These are phyloP conservation scores for Exophiala xenobiotica DNA, from an alignment of 2,329 filamentous ascomycete species.

Conservation along the genomic window DNA sequence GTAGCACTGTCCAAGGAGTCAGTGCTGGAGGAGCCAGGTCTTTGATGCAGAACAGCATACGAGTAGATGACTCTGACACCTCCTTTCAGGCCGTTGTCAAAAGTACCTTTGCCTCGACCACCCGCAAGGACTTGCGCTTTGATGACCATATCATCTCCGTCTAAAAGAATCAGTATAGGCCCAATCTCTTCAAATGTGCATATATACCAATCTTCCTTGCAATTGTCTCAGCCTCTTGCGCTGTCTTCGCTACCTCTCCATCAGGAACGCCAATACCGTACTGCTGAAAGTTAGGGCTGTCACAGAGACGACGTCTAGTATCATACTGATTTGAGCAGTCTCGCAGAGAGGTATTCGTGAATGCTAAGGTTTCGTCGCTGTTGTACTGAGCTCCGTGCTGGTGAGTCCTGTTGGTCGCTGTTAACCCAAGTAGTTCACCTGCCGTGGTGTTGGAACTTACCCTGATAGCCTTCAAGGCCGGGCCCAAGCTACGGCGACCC, in stretches of 20 bases:
- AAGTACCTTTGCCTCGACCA: slow-evolving; percentile 94
- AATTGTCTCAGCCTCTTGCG: slow-evolving; percentile 85
- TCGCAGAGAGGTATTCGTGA: slow-evolving; percentile 96
- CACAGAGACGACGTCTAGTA: slow-evolving; percentile 9
- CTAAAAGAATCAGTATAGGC: slow-evolving; percentile 38
- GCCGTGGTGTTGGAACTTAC: slow-evolving; percentile 11
- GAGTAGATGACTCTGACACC: slow-evolving; percentile 99
- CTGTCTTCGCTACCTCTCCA: slow-evolving; percentile 78
- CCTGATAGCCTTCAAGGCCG: slow-evolving; percentile 26
- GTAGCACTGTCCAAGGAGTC: slow-evolving; percentile 59
- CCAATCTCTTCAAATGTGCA: slow-evolving; percentile 11
- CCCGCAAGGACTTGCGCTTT: slow-evolving; percentile 98
- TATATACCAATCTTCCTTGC: slow-evolving; percentile 78
- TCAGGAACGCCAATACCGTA: slow-evolving; percentile 91
- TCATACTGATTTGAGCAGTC: slow-evolving; percentile 71
- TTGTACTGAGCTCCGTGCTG: slow-evolving; percentile 58
- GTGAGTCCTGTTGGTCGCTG: slow-evolving; percentile 49
- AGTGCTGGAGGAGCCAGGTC: slow-evolving; percentile 1
- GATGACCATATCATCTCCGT: slow-evolving; percentile 94
- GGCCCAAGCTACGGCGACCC: slow-evolving; percentile 29
- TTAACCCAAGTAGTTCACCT: slow-evolving; percentile 1
- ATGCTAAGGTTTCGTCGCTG: slow-evolving; percentile 90
- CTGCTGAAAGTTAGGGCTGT: slow-evolving; percentile 47
- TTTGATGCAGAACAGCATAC: slow-evolving; percentile 43
- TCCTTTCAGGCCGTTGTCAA: slow-evolving; percentile 98